Base-by-base conservation (phyloP, 2,329 filamentous ascomycete genomes). In the Teratosphaeria viscida region DNA sequence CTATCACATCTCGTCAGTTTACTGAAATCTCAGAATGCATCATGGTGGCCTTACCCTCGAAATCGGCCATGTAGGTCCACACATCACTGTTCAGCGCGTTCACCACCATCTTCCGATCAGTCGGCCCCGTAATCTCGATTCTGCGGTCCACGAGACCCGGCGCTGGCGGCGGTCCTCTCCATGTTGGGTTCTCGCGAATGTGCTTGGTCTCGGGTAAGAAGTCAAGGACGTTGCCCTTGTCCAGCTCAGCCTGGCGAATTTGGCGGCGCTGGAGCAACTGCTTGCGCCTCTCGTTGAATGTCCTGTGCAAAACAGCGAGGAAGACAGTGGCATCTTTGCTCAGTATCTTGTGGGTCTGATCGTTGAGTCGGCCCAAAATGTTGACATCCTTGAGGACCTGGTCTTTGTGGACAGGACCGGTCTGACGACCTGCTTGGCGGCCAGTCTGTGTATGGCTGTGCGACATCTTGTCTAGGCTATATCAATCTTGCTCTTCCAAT, bases 41-140 rank as follows among this genome's bases (percentile, higher is more conserved):
- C 4, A 32, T 1, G 4, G 29, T 32, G 26, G 54, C 74, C 82
- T 70, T 75, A 94, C 92, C 92, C 78, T 99, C 94, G 67, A 99
- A 95, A 77, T 99, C 94, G 55, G 94, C 94, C 94, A 99, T 99
- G 72, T 97, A 99, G 59, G 92, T 97, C 88, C 89, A 97, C 27
- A 97, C 94, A 71, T 97, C 84, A 54, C 92, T 87, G 76, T 97
- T 99, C 73, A 97, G 73, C 10, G 94, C 94, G 75, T 99, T 99
- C 64, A 97, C 90, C 55, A 97, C 91, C 94, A 99, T 99, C 83
- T 97, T 99, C 67, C 94, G 84, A 77, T 97, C 94, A 6, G 92
- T 96, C 0, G 94, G 94, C 8, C 94, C 94, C 5, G 94, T 99
- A 71, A 97, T 99, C 80, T 99, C 94, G 35, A 96, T 89, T 62